Conservation (phyloP, 2,329 filamentous ascomycete genomes). For the Curvularia hawaiiensis region DNA sequence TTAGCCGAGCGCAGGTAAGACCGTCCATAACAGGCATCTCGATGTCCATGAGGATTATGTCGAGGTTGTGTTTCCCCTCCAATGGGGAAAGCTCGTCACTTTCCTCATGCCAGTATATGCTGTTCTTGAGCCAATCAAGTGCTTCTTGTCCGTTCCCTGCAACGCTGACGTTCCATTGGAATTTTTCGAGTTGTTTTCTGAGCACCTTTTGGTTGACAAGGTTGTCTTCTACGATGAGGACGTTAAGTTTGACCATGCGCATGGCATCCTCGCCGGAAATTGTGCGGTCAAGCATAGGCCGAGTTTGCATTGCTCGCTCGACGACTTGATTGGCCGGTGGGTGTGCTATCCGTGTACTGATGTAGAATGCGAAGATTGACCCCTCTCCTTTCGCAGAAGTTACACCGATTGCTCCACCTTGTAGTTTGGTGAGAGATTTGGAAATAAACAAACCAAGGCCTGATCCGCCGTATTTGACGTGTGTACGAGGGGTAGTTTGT, state of each 20-base stretch:
- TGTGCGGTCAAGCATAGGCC: constrained; percentile 13
- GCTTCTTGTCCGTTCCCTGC: constrained; percentile 49
- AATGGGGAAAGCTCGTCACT: neutral
- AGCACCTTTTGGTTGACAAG: constrained; percentile 51
- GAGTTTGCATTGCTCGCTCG: constrained; percentile 4
- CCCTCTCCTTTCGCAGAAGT: constrained; percentile 39
- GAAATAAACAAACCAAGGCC: constrained; percentile 53
- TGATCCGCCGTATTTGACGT: constrained; percentile 49
- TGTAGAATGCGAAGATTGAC: constrained; percentile 51
- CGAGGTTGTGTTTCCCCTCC: constrained; percentile 16
- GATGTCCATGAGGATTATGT: constrained; percentile 42
- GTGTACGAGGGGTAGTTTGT: constrained; percentile 39
- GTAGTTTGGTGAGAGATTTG: constrained; percentile 35
- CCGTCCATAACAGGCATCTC: constrained; percentile 46
- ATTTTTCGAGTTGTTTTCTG: constrained; percentile 45
- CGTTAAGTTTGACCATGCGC: constrained; percentile 25
- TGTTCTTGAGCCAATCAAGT: constrained; percentile 42
- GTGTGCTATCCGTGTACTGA: constrained; percentile 33
- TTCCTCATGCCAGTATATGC: constrained; percentile 29
- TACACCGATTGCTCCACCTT: constrained; percentile 52
- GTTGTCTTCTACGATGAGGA: constrained; percentile 48
- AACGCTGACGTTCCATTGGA: constrained; percentile 44
- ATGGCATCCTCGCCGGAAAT: constrained; percentile 29
- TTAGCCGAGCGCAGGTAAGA: constrained; percentile 34
- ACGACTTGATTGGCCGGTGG: constrained; percentile 13